Evolutionary conservation across 2,329 filamentous ascomycete genomes (phyloP).

Genomic region (Metarhizium humberi): DNA sequence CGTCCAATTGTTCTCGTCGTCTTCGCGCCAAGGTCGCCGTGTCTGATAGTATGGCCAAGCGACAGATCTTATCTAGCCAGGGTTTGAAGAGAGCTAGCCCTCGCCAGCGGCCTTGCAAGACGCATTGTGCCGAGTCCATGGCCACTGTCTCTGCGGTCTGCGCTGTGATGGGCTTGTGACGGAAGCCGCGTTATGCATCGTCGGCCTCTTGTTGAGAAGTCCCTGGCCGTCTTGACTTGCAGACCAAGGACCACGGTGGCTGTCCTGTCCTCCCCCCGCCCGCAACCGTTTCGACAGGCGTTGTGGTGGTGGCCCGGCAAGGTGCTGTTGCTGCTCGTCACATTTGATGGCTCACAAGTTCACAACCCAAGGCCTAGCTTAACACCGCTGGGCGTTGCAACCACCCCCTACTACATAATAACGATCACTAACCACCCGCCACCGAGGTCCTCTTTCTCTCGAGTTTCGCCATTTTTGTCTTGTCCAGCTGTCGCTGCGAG

Average conservation of each 20-base stretch:
- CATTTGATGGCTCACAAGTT: neutral
- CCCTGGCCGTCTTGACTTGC: neutral
- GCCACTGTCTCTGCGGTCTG: neutral
- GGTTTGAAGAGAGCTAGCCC: neutral
- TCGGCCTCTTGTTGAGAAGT: neutral
- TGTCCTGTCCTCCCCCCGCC: neutral
- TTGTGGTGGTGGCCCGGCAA: neutral
- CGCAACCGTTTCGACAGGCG: neutral
- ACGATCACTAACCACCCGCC: conserved; percentile 32
- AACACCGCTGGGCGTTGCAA: neutral
- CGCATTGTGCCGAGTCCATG: neutral
- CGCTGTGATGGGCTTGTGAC: conserved; percentile 2
- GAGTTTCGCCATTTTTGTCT: conserved; percentile 31
- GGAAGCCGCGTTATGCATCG: conserved; percentile 3
- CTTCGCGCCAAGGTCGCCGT: conserved; percentile 8
- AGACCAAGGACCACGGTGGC: neutral
- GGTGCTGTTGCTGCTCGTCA: neutral
- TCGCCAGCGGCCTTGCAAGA: neutral
- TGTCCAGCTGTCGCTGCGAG: conserved; percentile 23
- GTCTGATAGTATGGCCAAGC: neutral
- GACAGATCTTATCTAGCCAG: neutral
- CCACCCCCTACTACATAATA: conserved; percentile 34
- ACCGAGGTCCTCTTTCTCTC: conserved; percentile 22
- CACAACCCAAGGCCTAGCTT: neutral
- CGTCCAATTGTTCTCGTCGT: conserved; percentile 9